phyloP scores from a whole-genome alignment of 2,329 filamentous ascomycete species.

The Epichloe scottii region DNA sequence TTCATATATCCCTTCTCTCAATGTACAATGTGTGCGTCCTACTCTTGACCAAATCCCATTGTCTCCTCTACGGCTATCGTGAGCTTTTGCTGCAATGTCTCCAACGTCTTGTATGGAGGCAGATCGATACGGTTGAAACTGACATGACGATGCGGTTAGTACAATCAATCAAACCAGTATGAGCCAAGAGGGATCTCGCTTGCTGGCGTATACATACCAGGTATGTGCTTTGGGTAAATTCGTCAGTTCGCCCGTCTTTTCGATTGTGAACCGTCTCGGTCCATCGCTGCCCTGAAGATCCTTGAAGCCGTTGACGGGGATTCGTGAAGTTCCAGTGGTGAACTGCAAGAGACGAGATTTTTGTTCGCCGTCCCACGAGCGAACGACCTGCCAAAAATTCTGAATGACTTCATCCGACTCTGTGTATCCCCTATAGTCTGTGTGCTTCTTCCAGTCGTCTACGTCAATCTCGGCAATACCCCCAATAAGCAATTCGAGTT shows the following conservation, averaged over 20 bases:
- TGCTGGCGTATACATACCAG: constrained; percentile 52
- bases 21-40: constrained; percentile 20
- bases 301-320: constrained; percentile 98
- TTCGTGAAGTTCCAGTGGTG: constrained; percentile 92
- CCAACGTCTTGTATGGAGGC: constrained; percentile 81
- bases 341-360: constrained; percentile 95
- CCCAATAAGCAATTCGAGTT: constrained; percentile 89
- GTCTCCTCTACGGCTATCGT: constrained; percentile 98
- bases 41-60: constrained; percentile 97
- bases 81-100: constrained; percentile 76
- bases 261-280: constrained; percentile 89
- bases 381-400: constrained; percentile 97
- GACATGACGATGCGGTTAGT: constrained; percentile 12
- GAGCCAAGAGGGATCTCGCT: too few species aligned
- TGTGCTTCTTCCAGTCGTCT: constrained; percentile 99
- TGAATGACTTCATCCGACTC: constrained; percentile 95
- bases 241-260: constrained; percentile 83
- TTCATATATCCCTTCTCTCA: background rate
- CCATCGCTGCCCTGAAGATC: constrained; percentile 96
- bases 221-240: constrained; percentile 96
- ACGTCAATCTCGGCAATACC: constrained; percentile 99
- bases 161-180: background rate
- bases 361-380: constrained; percentile 95
- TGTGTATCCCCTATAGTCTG: constrained; percentile 96
- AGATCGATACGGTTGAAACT: constrained; percentile 97